Base-by-base conservation (phyloP, 305 asterid species). In the Plantago coronopus region DNA sequence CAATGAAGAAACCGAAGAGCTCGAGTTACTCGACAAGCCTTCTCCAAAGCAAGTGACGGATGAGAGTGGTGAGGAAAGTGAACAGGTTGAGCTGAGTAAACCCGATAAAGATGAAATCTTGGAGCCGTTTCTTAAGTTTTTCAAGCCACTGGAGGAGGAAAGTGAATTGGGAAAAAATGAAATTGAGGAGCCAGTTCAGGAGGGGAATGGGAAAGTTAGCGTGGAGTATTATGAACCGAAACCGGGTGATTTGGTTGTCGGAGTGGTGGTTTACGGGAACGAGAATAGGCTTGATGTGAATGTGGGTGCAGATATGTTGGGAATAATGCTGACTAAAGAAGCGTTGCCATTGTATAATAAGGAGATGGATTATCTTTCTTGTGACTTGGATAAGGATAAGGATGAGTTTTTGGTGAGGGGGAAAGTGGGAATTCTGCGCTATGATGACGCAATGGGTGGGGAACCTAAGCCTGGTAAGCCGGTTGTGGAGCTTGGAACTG, bases 311-410 rank as follows among this genome's bases (percentile, higher is more conserved):
- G 94, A 91, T 72, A 22, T 84, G 62, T 64, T 88, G 64, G 98
- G 95, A 56, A 81, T 87, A 25, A 86, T 91, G 98, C 81, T 91
- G 77, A 88, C 97, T 18, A 91, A 91, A 76, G 97, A 91, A 38
- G 93, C 86, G 56, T 56, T 91, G 83, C 98, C 97, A 27, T 79
- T 91, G 79, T 83, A 83, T 72, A 83, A 79, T 66, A 86, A 81
- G 78, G 98, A 88, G 83, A 70, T 88, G 78, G 89, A 74, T 11
- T 53, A 77, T 74, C 62, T 91, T 83, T 73, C 78, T 31, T 88
- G 86, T 76, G 96, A 91, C 72, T 67, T 78, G 53, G 87, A 84
- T 72, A 74, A 74, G 69, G 84, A 82, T 63, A 82, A 81, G 0
- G 86, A 80, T 60, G 85, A 78, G 56, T 77, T 86, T 17, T 46